Conservation (phyloP, 192 early-diverging fungal genomes). For the Coemansia sp. region DNA sequence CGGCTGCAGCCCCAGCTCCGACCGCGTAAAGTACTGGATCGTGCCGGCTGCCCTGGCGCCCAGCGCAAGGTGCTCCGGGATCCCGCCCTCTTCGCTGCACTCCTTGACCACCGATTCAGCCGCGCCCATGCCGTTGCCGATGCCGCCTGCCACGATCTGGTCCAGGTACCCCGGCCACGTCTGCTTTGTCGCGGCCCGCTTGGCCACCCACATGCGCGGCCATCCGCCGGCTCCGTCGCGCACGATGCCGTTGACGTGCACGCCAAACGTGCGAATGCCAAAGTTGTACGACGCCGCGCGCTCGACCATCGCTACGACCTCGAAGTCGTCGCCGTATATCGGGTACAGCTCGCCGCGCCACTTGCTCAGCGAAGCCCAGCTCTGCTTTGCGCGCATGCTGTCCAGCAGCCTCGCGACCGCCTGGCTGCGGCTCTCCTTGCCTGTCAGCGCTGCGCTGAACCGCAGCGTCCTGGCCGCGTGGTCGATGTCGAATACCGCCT, state of each 20-base stretch:
- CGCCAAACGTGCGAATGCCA: slow-evolving; percentile 83
- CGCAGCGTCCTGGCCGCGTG: not conserved
- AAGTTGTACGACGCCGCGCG: slow-evolving; percentile 74
- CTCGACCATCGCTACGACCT: slow-evolving; percentile 67
- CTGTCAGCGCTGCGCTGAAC: slow-evolving; percentile 4
- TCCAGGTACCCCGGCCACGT: slow-evolving; percentile 85
- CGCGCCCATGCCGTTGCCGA: slow-evolving; percentile 55
- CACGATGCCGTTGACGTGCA: slow-evolving; percentile 83
- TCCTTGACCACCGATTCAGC: slow-evolving; percentile 77
- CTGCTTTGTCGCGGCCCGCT: slow-evolving; percentile 71
- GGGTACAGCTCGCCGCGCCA: slow-evolving; percentile 88
- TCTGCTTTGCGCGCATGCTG: not conserved
- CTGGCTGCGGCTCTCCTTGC: slow-evolving; percentile 9
- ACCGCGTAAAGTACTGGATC: slow-evolving; percentile 67
- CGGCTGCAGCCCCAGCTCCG: slow-evolving; percentile 66
- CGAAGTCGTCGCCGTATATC: slow-evolving; percentile 55
- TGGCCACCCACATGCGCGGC: slow-evolving; percentile 81
- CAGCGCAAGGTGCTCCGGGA: slow-evolving; percentile 57
- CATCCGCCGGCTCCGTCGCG: slow-evolving; percentile 35
- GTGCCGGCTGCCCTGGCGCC: slow-evolving; percentile 58
- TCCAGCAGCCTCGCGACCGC: slow-evolving; percentile 21
- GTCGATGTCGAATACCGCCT: slow-evolving; percentile 13
- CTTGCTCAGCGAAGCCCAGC: slow-evolving; percentile 37
- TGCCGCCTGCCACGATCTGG: slow-evolving; percentile 77
- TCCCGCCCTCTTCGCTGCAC: slow-evolving; percentile 83